phyloP scores from a whole-genome alignment of 495 filamentous ascomycete genomes.

The Trichoderma erinaceum region DNA sequence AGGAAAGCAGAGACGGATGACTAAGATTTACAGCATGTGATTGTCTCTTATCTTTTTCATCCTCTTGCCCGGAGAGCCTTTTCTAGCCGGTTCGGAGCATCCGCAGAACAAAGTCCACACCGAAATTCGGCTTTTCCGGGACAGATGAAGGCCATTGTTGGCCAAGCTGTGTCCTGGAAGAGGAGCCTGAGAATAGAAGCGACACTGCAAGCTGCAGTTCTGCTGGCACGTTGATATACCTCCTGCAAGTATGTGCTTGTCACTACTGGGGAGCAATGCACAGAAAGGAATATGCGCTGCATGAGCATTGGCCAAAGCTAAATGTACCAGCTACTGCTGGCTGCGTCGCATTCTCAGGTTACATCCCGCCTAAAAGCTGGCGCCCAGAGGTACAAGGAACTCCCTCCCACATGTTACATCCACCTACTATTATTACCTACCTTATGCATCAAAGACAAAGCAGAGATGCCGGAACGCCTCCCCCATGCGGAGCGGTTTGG shows the following conservation, averaged over 20 bases:
- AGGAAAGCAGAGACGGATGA: background rate
- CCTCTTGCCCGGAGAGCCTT: background rate
- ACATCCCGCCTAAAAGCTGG: background rate
- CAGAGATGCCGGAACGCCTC: too few relatives aligned
- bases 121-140: background rate
- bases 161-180: too few relatives aligned
- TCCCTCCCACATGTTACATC: background rate
- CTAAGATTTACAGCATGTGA: background rate
- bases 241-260: too few relatives aligned
- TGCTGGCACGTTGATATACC: too few relatives aligned
- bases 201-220: background rate
- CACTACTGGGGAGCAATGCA: too few relatives aligned
- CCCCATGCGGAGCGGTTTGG: background rate
- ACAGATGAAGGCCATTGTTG: background rate
- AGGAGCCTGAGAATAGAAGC: too few relatives aligned
- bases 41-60: background rate
- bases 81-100: background rate
- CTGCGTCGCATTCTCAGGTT: background rate
- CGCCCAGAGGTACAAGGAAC: background rate
- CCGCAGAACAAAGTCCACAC: background rate
- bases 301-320: background rate
- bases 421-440: too few relatives aligned
- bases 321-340: too few relatives aligned
- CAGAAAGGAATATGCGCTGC: background rate
- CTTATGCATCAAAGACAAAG: too few relatives aligned